A percentile compares a stretch with the other conserved stretches of the same genome.
phyloP scores from a whole-genome alignment of 1,284 basidiomycete genomes.

The Ganoderma lucidum region DNA sequence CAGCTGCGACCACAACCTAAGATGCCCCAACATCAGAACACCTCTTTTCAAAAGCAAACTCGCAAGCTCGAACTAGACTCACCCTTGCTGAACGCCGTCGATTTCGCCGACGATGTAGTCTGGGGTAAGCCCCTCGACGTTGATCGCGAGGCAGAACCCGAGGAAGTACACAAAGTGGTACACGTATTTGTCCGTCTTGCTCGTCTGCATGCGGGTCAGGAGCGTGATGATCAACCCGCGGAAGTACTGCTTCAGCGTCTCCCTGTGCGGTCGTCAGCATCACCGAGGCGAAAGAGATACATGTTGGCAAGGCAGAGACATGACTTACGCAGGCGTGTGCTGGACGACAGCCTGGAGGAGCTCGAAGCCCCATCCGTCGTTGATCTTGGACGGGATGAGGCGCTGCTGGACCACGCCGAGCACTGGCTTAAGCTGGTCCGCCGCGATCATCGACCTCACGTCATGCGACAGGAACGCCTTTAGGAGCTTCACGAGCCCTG shows the following conservation, averaged over 20 bases:
- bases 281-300: neutral
- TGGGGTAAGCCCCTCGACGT: conserved; percentile 76
- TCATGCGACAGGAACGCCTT: conserved; percentile 87
- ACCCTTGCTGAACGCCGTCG: conserved; percentile 90
- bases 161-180: conserved; percentile 88
- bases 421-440: conserved; percentile 81
- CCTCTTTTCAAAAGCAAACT: neutral
- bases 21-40: neutral
- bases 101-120: conserved; percentile 82
- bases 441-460: conserved; percentile 70
- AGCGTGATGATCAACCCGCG: conserved; percentile 84
- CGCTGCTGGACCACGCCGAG: conserved; percentile 93
- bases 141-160: conserved; percentile 77
- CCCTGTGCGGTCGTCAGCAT: conserved; percentile 47
- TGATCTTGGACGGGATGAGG: conserved; percentile 87
- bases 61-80: conserved; percentile 39
- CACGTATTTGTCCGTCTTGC: conserved; percentile 90
- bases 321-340: conserved; percentile 76
- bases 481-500: conserved; percentile 90
- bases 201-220: conserved; percentile 86
- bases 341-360: conserved; percentile 83
- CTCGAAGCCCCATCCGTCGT: conserved; percentile 94
- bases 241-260: conserved; percentile 77
- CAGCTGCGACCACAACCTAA: conserved; percentile 87
- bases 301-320: neutral